Evolutionary conservation across 305 asterid species (phyloP), one percentile per base, ranked within the genome.

Genomic region (Fraxinus greggii): DNA sequence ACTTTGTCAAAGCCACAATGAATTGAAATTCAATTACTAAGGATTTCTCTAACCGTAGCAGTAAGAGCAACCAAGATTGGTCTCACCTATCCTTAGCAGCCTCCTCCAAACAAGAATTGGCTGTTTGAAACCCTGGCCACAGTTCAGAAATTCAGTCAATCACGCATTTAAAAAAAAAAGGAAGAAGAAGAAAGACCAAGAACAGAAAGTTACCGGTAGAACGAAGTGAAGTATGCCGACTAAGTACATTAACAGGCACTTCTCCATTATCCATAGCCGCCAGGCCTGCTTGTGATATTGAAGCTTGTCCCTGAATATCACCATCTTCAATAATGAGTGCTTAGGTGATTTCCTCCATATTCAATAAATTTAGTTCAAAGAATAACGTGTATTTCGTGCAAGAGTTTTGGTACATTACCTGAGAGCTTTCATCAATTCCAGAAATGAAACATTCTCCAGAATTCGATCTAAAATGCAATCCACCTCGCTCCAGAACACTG

Each of bases 11-110:
- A 69, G 5, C 75, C 28, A 3, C 19, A 13, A 29, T 28, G 19
- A 29, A 31, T 67, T 76, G 35, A 81, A 77, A 48, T 48, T 80
- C 69, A 19, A 81, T 21, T 59, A 24, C 73, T 65, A 17, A 21
- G 21, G 56, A 59, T 26, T 36, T 24, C 29, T 28, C 26, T 79
- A 19, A 78, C 63, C 38, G 80, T 45, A 3, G 69, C 77, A 77
- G 65, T 75, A 33, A 31, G 23, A 74, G 56, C 79, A 83, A 65
- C 31, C 54, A 80, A 33, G 4, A 21, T 42, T 75, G 38, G 6
- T 67, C 90, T 81, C 85, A 93, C 98, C 91, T 84, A 51, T 95
- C 97, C 90, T 83, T 88, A 17, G 88, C 82, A 80, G 85, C 87
- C 82, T 89, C 95, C 81, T 91, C 94, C n/a, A 73, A 48, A 83